These are phyloP conservation scores for Tricholoma matsutake DNA, from an alignment of 768 basidiomycete genomes.

Conservation along the genomic window DNA sequence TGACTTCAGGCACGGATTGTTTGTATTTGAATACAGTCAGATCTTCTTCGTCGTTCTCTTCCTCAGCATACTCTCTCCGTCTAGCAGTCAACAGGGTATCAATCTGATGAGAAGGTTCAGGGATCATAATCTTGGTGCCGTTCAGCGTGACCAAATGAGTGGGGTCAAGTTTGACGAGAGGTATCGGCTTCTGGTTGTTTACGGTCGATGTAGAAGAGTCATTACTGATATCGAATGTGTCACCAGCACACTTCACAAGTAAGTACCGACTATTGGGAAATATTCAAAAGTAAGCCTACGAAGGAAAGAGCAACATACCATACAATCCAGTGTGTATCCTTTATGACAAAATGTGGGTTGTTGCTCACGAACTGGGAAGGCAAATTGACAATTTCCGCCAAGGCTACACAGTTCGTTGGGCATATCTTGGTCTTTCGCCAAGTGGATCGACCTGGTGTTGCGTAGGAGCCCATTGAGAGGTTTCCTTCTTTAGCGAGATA, in stretches of 20 bases:
- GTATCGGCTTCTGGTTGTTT: conserved; percentile 22
- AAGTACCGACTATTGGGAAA: conserved; percentile 51
- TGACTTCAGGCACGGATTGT: conserved; percentile 11
- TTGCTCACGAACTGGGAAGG: conserved; percentile 51
- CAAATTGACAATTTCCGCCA: conserved; percentile 66
- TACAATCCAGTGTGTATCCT: conserved; percentile 67
- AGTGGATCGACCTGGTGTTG: conserved; percentile 24
- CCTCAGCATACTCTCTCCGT: conserved; percentile 36
- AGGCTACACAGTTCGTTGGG: conserved; percentile 50
- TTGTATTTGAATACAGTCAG: conserved; percentile 14
- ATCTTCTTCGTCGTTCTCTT: conserved; percentile 51
- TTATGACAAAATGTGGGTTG: conserved; percentile 55
- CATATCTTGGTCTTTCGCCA: conserved; percentile 53
- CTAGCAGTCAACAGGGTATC: conserved; percentile 43
- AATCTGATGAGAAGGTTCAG: conserved; percentile 55
- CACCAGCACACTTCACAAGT: conserved; percentile 41
- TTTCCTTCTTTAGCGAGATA: conserved; percentile 62
- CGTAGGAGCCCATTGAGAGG: conserved; percentile 46
- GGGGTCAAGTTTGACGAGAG: conserved; percentile 50
- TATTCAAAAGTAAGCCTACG: background rate
- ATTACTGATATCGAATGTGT: conserved; percentile 7
- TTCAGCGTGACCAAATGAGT: conserved; percentile 39
- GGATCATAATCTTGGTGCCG: conserved; percentile 43
- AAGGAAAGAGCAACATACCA: conserved; percentile 40
- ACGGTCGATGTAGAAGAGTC: conserved; percentile 2